phyloP scores from a whole-genome alignment of 257 asterid genomes.

The Nicotiana sylvestris region DNA sequence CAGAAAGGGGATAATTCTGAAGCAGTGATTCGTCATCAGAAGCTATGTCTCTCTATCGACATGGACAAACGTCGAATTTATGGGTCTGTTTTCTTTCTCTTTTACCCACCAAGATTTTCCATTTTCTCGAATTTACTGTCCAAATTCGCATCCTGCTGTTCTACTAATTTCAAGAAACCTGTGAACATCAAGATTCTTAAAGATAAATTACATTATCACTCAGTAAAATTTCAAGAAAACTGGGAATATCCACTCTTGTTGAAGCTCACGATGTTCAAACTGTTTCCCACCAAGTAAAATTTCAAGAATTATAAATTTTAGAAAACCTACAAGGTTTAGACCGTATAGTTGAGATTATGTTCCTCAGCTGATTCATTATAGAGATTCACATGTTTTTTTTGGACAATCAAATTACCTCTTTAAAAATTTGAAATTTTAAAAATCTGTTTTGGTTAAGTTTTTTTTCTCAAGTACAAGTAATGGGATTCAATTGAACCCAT shows the following conservation, averaged over 20 bases:
- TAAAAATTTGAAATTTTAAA: not conserved
- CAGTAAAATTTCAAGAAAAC: not conserved
- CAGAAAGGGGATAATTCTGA: conserved; percentile 81
- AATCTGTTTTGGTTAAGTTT: not conserved
- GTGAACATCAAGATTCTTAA: not conserved
- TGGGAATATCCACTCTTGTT: not conserved
- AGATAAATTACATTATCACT: not conserved
- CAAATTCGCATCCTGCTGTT: not conserved
- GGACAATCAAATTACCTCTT: not conserved
- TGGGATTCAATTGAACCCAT: too few species aligned
- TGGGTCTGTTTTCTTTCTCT: conserved; percentile 41
- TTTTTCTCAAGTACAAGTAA: not conserved
- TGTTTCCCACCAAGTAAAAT: not conserved
- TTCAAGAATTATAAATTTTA: not conserved
- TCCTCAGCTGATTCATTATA: not conserved
- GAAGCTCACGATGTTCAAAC: not conserved
- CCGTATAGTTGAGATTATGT: not conserved
- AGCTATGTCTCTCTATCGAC: conserved; percentile 87
- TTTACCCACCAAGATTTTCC: not conserved
- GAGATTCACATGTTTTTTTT: not conserved
- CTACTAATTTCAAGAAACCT: not conserved
- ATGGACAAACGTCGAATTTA: conserved; percentile 79
- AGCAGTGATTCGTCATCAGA: conserved; percentile 93
- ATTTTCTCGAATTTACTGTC: not conserved
- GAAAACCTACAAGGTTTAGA: not conserved